phyloP scores from a whole-genome alignment of 257 asterid genomes.

The Echites panduratus region DNA sequence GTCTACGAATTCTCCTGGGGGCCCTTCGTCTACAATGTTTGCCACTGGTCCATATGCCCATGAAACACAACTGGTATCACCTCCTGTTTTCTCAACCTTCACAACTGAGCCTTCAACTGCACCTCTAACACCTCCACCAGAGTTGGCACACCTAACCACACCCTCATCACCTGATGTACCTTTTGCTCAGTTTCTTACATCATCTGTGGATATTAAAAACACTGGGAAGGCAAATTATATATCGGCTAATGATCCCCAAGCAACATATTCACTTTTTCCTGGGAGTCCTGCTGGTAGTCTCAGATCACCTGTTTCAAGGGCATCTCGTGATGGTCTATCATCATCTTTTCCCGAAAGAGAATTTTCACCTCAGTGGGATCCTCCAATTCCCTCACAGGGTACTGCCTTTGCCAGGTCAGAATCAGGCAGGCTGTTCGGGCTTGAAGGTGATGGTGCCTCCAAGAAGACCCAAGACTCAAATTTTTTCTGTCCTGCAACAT shows the following conservation, averaged over 20 bases:
- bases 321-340: conserved; percentile 32
- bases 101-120: conserved; percentile 92
- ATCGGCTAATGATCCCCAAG: conserved; percentile 52
- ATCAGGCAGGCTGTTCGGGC: conserved; percentile 47
- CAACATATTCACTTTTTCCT: conserved; percentile 62
- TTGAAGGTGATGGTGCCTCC: conserved; percentile 35
- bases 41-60: conserved; percentile 87
- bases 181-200: conserved; percentile 67
- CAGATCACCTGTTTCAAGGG: conserved; percentile 60
- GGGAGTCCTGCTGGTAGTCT: conserved; percentile 71
- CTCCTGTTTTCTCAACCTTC: conserved; percentile 83
- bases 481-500: conserved; percentile 97
- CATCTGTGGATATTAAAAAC: conserved; percentile 41
- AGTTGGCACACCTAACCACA: conserved; percentile 74
- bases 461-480: conserved; percentile 69
- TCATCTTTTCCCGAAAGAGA: conserved; percentile 40
- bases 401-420: conserved; percentile 41
- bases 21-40: conserved; percentile 62
- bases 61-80: conserved; percentile 78
- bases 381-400: conserved; percentile 40
- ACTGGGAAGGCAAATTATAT: conserved; percentile 31
- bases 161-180: conserved; percentile 98
- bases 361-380: conserved; percentile 48
- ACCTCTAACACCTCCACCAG: conserved; percentile 84
- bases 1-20: conserved; percentile 71